Evolutionary conservation across 805 yeast species (phyloP).

Genomic region (Wickerhamomyces canadensis): DNA sequence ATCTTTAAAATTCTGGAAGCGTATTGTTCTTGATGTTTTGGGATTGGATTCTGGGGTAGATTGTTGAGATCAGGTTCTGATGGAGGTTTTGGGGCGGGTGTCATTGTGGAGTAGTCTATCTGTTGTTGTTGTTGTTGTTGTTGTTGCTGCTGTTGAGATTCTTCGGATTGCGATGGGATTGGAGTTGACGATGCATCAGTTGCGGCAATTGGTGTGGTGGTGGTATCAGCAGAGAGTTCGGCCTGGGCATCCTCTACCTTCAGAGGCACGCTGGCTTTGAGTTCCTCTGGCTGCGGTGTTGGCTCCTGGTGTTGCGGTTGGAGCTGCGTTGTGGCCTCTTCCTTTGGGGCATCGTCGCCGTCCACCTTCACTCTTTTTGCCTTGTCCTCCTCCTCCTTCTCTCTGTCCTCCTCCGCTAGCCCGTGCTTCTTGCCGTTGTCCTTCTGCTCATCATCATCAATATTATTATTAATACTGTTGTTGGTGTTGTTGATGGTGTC

Average conservation of each 20-base stretch:
- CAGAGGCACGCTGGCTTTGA: too few species aligned
- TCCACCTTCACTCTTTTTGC: too few species aligned
- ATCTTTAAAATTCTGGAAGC: slow-evolving; percentile 77
- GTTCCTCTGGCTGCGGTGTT: too few species aligned
- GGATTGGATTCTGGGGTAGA: slow-evolving; percentile 62
- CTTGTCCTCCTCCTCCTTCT: too few species aligned
- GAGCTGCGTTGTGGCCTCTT: too few species aligned
- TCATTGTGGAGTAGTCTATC: slow-evolving; percentile 15
- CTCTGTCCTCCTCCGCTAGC: too few species aligned
- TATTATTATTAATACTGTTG: neutral
- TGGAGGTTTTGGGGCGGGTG: slow-evolving; percentile 74
- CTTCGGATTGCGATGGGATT: neutral
- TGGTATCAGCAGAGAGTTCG: too few species aligned
- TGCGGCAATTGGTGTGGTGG: slow-evolving; percentile 5
- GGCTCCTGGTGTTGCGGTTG: too few species aligned
- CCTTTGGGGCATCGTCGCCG: too few species aligned
- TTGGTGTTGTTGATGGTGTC: slow-evolving; percentile 2
- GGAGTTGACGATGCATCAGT: slow-evolving; percentile 5
- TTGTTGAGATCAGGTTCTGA: slow-evolving; percentile 68
- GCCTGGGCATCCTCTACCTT: too few species aligned
- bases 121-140: neutral
- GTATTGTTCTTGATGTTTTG: slow-evolving; percentile 79
- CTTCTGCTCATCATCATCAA: too few species aligned
- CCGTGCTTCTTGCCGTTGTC: too few species aligned
- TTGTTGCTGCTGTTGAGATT: slow-evolving; percentile 1